Percentiles rank a stretch among this genome's conserved stretches.
These are phyloP conservation scores for Plasmodium blacklocki DNA, from an alignment of 169 alveolate genomes.

Conservation along the genomic window DNA sequence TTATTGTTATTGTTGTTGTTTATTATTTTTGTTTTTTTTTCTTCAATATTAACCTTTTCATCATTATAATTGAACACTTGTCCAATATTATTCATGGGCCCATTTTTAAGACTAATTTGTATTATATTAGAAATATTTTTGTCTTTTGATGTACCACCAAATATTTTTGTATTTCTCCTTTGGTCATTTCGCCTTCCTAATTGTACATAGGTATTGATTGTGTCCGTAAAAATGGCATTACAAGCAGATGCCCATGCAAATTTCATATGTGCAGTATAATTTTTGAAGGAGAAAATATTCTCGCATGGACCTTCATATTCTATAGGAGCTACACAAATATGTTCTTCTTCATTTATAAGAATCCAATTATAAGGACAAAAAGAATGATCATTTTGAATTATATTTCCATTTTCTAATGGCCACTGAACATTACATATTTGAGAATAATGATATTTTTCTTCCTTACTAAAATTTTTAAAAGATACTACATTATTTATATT, in stretches of 20 bases:
- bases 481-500: slow-evolving; percentile 10
- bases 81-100: slow-evolving; percentile 43
- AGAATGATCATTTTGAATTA: slow-evolving; percentile 34
- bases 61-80: slow-evolving; percentile 7
- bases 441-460: slow-evolving; percentile 43
- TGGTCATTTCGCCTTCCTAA: neutral
- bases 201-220: neutral
- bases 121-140: neutral
- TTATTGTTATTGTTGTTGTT: slow-evolving; percentile 64
- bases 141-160: neutral
- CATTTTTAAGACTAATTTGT: slow-evolving; percentile 31
- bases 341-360: slow-evolving; percentile 21
- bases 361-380: slow-evolving; percentile 75
- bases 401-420: slow-evolving; percentile 11
- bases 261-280: slow-evolving; percentile 77
- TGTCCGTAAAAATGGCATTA: slow-evolving; percentile 52
- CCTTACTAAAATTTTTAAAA: slow-evolving; percentile 42
- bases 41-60: neutral
- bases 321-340: slow-evolving; percentile 58
- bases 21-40: neutral
- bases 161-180: neutral
- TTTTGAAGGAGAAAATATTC: slow-evolving; percentile 77
- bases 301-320: slow-evolving; percentile 82
- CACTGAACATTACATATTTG: slow-evolving; percentile 52
- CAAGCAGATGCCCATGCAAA: slow-evolving; percentile 83